A percentile compares a stretch with the other conserved stretches of the same genome.
phyloP scores from a whole-genome alignment of 306 rosid species.

The Vicia villosa region DNA sequence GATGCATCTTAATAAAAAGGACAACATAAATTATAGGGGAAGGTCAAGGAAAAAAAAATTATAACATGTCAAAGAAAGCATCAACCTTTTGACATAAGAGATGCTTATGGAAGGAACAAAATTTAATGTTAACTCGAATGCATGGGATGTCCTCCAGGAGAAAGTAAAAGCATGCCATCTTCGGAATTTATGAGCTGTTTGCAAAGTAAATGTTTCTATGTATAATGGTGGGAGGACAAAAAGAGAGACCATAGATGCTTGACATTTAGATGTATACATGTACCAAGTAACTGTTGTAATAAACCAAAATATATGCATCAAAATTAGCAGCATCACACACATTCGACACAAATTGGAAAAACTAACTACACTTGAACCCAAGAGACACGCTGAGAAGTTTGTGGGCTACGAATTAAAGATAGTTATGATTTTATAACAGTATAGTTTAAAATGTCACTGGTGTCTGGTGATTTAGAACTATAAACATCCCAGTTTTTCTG shows the following conservation, averaged over 20 bases:
- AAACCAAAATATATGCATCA: neutral
- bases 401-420: neutral
- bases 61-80: conserved; percentile 1
- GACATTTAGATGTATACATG: neutral
- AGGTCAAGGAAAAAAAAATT: neutral
- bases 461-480: conserved; percentile 2
- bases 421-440: conserved; percentile 5
- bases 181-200: conserved; percentile 10
- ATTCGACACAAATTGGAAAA: conserved; percentile 7
- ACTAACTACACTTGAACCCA: conserved; percentile 11
- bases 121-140: neutral
- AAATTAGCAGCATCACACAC: neutral
- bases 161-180: conserved; percentile 4
- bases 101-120: conserved; percentile 1
- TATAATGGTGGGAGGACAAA: neutral
- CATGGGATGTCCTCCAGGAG: neutral
- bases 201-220: conserved; percentile 19
- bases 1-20: conserved; percentile 14
- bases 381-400: conserved; percentile 11
- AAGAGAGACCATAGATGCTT: conserved; percentile 1
- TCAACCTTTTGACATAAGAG: conserved; percentile 3
- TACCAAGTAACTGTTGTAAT: neutral
- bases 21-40: neutral
- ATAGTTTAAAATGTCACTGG: neutral
- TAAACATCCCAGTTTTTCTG: conserved; percentile 14